Base-by-base conservation (phyloP, 1,284 basidiomycete genomes). In the Pseudozyma pruni region DNA sequence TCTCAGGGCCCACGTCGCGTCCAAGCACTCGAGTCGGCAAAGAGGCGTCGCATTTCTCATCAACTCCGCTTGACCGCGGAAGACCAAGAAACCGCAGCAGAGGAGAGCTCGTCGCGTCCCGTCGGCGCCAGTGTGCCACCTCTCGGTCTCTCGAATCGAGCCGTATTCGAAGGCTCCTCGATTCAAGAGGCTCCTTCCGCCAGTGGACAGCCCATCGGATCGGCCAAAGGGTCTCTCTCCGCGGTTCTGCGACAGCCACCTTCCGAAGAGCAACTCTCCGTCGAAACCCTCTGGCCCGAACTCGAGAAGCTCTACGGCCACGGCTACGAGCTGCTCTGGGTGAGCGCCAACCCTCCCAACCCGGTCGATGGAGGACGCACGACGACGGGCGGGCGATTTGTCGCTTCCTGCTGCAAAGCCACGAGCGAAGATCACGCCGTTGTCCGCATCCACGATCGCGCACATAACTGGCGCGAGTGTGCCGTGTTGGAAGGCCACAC, bases 291-390 rank as follows among this genome's bases (percentile, higher is more conserved):
- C 0, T 99, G 96, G 96, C 95, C 95, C 0, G 96, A 98, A 67
- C 75, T 90, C 1, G 95, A 98, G 79, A 99, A 98, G 82, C 86
- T 99, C 2, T 99, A 97, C 82, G 96, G 95, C 1, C 96, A 98
- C 83, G 94, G 94, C 31, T 98, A 97, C 80, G 96, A 98, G 87
- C 90, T 93, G 69, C 44, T 62, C n/a, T 55, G 47, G 16, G 61
- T 62, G 52, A 72, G 31, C n/a, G 67, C 54, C 17, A 74, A 69
- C 23, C 57, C 58, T n/a, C 3, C 50, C 9, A 46, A 56, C 27
- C 60, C 52, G 1, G 29, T 42, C 8, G 52, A 60, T 27, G 56
- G 57, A 4, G 57, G 57, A 10, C 60, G 48, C 14, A 57, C 45
- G 23, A 53, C 35, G 8, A 39, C 43, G 13, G 86, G 87, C 4